Evolutionary conservation across 257 asterid species (phyloP), one percentile per base, ranked within the genome.

Genomic region (Salvia miltiorrhiza): DNA sequence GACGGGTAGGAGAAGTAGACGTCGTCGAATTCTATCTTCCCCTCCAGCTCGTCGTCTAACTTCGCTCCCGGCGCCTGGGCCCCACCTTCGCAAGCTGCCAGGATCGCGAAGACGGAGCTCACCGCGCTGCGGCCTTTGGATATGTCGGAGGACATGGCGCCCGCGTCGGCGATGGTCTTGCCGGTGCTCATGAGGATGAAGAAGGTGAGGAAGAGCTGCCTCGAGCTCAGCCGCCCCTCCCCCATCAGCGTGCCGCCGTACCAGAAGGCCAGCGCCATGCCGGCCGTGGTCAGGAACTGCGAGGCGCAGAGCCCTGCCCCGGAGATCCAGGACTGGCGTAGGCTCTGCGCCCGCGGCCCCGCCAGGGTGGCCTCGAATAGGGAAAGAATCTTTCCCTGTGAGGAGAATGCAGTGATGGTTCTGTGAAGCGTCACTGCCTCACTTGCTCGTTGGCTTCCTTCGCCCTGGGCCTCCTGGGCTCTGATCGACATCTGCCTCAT

Each of bases 391-490:
- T 73, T 76, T 13, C 41, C 67, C 62, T 84, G 88, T 16, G 56
- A 54, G 23, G 63, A 54, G 63, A 68, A 68, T 23, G 73, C 73
- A 0, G 56, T 68, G 50, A 68, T 54, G 20, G 14, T 54, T 68
- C 54, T 54, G 54, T 68, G 65, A 66, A 82, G 80, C 55, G 68
- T 65, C 0, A 78, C 85, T 14, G 88, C 87, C 49, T 84, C 89
- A 35, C 83, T 82, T 48, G 93, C 93, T 61, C 82, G 7, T 37
- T 78, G 81, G 71, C 85, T 86, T 49, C 90, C 86, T 74, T 73
- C 78, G 14, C 75, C 80, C 21, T 86, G 93, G 14, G 80, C 82
- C 59, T 80, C 53, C 60, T 75, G 73, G 1, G 55, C 62, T 8
- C 20, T 37, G 6, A 24, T 1, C 0, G 73, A 67, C 72, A 67